phyloP scores from a whole-genome alignment of 2,329 filamentous ascomycete species.

The Drechslerella coelobrocha region DNA sequence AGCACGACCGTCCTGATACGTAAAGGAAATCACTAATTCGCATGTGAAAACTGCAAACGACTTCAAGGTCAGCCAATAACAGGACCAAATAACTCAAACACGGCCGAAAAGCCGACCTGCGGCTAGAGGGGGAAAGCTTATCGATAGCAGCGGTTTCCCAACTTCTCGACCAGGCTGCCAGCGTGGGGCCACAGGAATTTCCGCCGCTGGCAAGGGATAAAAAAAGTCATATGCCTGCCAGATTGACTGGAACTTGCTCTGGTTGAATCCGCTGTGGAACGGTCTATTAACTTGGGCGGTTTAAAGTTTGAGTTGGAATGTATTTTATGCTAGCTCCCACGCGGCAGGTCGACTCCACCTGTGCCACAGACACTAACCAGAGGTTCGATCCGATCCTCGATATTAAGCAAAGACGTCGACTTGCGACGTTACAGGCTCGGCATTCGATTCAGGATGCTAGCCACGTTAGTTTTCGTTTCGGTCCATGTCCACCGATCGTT shows the following conservation, averaged over 20 bases:
- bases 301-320: not conserved
- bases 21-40: not conserved
- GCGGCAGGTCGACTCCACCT: not conserved
- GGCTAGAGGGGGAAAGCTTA: not conserved
- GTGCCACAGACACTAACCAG: slow-evolving; percentile 10
- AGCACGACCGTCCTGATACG: not conserved
- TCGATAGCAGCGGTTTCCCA: not conserved
- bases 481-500: not conserved
- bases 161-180: slow-evolving; percentile 1
- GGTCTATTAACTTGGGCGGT: slow-evolving; percentile 10
- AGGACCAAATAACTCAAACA: not conserved
- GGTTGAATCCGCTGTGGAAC: slow-evolving; percentile 17
- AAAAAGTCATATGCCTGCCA: slow-evolving; percentile 28
- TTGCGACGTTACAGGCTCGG: slow-evolving; percentile 1
- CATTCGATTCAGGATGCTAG: not conserved
- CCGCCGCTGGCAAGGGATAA: not conserved
- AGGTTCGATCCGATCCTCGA: slow-evolving; percentile 42
- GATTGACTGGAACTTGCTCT: not conserved
- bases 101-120: not conserved
- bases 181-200: slow-evolving; percentile 9
- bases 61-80: not conserved
- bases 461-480: not conserved
- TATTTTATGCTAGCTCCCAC: not conserved
- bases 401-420: not conserved
- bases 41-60: not conserved